Percentiles rank a stretch among this genome's conserved stretches.
Conservation (phyloP, 495 filamentous ascomycete genomes). For the Penicillium salamii region DNA sequence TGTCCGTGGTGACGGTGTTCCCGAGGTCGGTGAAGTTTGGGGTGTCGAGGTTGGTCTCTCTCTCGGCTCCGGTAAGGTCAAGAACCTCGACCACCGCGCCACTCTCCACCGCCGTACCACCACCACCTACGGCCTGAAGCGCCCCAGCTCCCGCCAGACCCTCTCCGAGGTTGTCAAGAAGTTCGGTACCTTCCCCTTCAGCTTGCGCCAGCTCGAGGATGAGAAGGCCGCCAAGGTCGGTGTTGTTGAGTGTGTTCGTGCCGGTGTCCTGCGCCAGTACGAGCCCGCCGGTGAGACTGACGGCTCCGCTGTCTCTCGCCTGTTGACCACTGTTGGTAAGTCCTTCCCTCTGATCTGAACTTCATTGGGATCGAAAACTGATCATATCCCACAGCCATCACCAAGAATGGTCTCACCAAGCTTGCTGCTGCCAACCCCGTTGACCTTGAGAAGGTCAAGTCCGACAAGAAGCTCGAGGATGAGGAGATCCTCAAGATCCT, state of each 20-base stretch:
- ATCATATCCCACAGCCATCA: conserved; percentile 65
- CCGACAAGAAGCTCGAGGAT: conserved; percentile 96
- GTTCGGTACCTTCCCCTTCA: conserved; percentile 97
- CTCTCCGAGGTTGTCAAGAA: conserved; percentile 92
- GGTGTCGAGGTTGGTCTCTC: conserved; percentile 94
- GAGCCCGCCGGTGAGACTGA: conserved; percentile 95
- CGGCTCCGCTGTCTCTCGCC: conserved; percentile 71
- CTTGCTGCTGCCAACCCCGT: conserved; percentile 69
- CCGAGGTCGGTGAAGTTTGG: conserved; percentile 95
- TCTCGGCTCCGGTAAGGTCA: conserved; percentile 89
- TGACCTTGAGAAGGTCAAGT: conserved; percentile 77
- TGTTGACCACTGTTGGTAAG: conserved; percentile 90
- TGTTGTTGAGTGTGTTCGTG: conserved; percentile 89
- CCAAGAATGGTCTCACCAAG: conserved; percentile 91
- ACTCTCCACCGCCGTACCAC: conserved; percentile 91
- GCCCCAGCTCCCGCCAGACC: conserved; percentile 83
- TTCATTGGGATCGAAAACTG: conserved; percentile 14
- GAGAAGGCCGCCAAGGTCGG: conserved; percentile 95
- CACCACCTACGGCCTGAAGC: conserved; percentile 86
- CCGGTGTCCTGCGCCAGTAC: conserved; percentile 87
- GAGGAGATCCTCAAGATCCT: conserved; percentile 93
- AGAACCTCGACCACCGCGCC: conserved; percentile 78
- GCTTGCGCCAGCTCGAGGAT: conserved; percentile 92
- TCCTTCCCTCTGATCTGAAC: neutral
- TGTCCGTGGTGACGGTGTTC: conserved; percentile 84